Evolutionary conservation across 1,284 basidiomycete genomes (phyloP), one percentile per base, ranked within the genome.

Genomic region (Quambalaria eucalypti): DNA sequence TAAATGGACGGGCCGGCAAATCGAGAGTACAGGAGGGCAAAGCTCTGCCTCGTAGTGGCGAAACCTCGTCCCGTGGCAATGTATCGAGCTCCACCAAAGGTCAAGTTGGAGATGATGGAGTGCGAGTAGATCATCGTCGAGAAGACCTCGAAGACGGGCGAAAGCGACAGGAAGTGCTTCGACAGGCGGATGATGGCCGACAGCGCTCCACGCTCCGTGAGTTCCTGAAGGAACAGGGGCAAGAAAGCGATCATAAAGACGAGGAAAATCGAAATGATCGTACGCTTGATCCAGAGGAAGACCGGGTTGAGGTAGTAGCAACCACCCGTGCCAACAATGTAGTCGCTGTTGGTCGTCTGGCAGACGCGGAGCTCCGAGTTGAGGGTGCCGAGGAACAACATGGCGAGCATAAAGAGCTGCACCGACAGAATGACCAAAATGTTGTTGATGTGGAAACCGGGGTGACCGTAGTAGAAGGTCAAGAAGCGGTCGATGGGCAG

Each of bases 361-460:
- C 73, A 75, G 25, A 71, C 63, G 25, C 63, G 60, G 42, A 75
- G 58, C 54, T 68, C 65, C 49, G 69, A 69, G 60, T 74, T 68
- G 63, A 75, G 64, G 48, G 71, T 69, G 48, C 73, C 73, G 54
- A 75, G 68, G 59, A 73, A 75, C 51, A 75, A 65, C 58, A 75
- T 67, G 56, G 73, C 61, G 59, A 71, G 69, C 69, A 75, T 73
- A 67, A 75, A 74, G 52, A 74, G 60, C 59, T 73, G 73, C 46
- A 75, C 71, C 47, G 70, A 69, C 26, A 74, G 55, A 55, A 75
- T 75, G 64, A 75, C 73, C 73, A 98, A 82, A 82, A 97, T 97
- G 78, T 99, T 99, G 82, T 99, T 97, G 80, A 98, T 92, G 77
- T 97, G 92, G 87, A 99, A 99, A 63, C 93, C 95, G 50, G 95